phyloP scores from a whole-genome alignment of 257 asterid species.

The Forsythia viridissima region DNA sequence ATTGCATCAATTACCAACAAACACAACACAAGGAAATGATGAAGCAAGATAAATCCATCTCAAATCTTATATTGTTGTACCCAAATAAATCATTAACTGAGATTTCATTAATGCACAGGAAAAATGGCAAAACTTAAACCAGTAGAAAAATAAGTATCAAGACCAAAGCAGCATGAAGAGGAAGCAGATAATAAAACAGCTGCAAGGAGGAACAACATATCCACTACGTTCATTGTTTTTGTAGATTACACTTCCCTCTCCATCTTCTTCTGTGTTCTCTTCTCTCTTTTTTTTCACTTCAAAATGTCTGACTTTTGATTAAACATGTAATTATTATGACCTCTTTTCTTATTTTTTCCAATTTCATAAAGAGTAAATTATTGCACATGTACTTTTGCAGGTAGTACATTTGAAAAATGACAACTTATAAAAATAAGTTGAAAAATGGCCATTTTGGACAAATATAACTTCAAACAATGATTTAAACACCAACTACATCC shows the following conservation, averaged over 20 bases:
- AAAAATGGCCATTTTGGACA: too few relatives aligned
- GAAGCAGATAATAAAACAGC: background rate
- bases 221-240: background rate
- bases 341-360: background rate
- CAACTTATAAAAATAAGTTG: too few relatives aligned
- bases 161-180: background rate
- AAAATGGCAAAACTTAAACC: background rate
- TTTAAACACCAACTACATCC: too few relatives aligned
- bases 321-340: background rate
- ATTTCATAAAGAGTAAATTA: too few relatives aligned
- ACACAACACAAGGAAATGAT: too few relatives aligned
- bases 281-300: background rate
- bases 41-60: too few relatives aligned
- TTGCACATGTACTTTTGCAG: too few relatives aligned
- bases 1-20: too few relatives aligned
- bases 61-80: too few relatives aligned
- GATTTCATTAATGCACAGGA: background rate
- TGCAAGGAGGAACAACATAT: background rate
- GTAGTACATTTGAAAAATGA: too few relatives aligned
- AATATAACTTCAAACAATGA: too few relatives aligned
- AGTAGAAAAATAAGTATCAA: background rate
- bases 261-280: constrained; percentile 3
- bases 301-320: background rate
- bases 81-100: background rate
- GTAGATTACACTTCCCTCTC: constrained; percentile 5